These are phyloP conservation scores for Heliocybe sulcata DNA, from an alignment of 1,284 basidiomycete genomes.

Conservation along the genomic window DNA sequence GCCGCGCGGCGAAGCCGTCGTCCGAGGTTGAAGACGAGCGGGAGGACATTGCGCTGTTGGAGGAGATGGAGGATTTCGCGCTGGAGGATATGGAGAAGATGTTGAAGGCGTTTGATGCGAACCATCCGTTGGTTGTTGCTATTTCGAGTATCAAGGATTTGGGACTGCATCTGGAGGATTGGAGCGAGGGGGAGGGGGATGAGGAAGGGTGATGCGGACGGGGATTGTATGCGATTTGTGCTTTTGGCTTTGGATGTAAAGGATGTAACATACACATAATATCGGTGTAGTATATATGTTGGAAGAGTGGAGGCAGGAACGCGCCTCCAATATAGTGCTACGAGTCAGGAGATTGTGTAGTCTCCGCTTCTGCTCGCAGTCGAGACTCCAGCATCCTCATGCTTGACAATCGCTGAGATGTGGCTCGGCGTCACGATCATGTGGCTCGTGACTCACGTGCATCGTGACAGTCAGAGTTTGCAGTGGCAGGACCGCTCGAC, in stretches of 20 bases:
- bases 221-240: not conserved
- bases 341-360: too few relatives aligned
- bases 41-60: conserved; percentile 61
- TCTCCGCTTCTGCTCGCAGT: too few relatives aligned
- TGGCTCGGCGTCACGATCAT: too few relatives aligned
- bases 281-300: not conserved
- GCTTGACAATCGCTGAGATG: too few relatives aligned
- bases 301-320: too few relatives aligned
- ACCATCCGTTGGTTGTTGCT: conserved; percentile 59
- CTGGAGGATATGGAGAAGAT: conserved; percentile 68
- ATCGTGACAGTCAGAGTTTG: too few relatives aligned
- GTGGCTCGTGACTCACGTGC: too few relatives aligned
- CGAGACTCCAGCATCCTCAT: too few relatives aligned
- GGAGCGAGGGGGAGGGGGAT: conserved; percentile 33
- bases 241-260: not conserved
- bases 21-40: conserved; percentile 44
- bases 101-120: conserved; percentile 43
- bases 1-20: conserved; percentile 33
- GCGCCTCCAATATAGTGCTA: too few relatives aligned
- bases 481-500: too few relatives aligned
- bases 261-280: not conserved
- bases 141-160: conserved; percentile 64
- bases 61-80: conserved; percentile 71
- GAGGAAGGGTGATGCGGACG: conserved; percentile 5
- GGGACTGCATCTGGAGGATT: conserved; percentile 42